Percentiles rank a stretch among this genome's conserved stretches.
phyloP scores from a whole-genome alignment of 306 rosid species.

The Adenanthera pavonina region DNA sequence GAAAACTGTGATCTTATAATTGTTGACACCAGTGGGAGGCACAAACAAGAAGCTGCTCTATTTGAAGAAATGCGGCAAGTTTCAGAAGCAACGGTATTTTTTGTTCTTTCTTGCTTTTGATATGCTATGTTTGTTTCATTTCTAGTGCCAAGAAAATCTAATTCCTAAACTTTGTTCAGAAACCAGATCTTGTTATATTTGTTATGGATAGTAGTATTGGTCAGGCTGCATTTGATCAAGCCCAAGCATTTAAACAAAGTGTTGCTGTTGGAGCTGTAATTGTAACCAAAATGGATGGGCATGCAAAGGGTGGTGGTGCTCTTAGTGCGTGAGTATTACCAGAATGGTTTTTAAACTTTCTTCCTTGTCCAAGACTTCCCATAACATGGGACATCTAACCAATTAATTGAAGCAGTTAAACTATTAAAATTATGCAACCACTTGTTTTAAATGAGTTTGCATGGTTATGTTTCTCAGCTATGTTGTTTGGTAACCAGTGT shows the following conservation, averaged over 20 bases:
- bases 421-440: neutral
- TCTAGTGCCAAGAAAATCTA: conserved; percentile 12
- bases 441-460: neutral
- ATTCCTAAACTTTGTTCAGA: conserved; percentile 45
- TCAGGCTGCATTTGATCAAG: conserved; percentile 82
- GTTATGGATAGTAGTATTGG: conserved; percentile 88
- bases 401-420: neutral
- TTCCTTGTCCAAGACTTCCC: neutral
- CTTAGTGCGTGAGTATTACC: no score
- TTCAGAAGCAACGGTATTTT: no score
- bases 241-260: conserved; percentile 74
- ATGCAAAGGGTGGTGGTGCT: no score
- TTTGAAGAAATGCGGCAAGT: no score
- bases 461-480: neutral
- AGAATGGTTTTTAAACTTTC: neutral
- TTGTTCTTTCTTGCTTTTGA: conserved; percentile 5
- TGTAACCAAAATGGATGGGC: no score
- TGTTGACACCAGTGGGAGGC: no score
- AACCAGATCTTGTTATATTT: conserved; percentile 78
- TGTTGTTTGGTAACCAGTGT: neutral
- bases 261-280: conserved; percentile 81
- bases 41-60: no score
- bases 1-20: no score
- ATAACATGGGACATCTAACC: neutral
- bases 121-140: conserved; percentile 12